Percentiles rank a stretch among this genome's conserved stretches.
phyloP scores from a whole-genome alignment of 1,284 basidiomycete genomes.

The Cryptococcus sp. region DNA sequence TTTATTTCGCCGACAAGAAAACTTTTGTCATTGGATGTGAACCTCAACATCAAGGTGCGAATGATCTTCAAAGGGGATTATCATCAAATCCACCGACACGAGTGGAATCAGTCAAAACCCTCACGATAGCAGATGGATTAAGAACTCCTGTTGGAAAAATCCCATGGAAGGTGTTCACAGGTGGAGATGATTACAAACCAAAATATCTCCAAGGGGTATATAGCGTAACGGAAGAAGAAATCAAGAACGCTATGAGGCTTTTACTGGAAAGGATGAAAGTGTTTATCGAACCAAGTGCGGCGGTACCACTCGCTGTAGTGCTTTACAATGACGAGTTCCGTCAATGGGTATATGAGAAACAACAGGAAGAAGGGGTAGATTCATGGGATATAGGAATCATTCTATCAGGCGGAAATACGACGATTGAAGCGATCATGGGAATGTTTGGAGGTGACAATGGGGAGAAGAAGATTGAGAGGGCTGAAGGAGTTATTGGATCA shows the following conservation, averaged over 20 bases:
- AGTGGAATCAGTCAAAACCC: constrained; percentile 16
- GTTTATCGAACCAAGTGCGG: constrained; percentile 20
- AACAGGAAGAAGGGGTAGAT: constrained; percentile 8
- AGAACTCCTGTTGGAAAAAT: constrained; percentile 14
- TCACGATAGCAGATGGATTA: constrained; percentile 23
- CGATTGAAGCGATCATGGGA: constrained; percentile 17
- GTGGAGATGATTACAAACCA: constrained; percentile 4
- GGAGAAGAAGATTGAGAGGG: constrained; percentile 3
- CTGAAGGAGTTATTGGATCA: constrained; percentile 10
- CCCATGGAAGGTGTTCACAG: constrained; percentile 20
- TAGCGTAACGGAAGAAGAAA: constrained; percentile 18
- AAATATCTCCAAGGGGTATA: constrained; percentile 16
- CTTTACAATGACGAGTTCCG: constrained; percentile 20
- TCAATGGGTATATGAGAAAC: constrained; percentile 9
- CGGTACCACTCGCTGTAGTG: constrained; percentile 18
- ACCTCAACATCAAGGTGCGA: constrained; percentile 20
- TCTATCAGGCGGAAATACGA: constrained; percentile 22
- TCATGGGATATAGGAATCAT: constrained; percentile 19
- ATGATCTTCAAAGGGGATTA: constrained; percentile 17
- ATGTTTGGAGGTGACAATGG: constrained; percentile 12
- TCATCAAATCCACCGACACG: constrained; percentile 12
- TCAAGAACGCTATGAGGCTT: constrained; percentile 16
- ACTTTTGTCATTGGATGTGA: constrained; percentile 20
- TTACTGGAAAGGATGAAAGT: constrained; percentile 23
- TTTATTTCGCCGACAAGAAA: constrained; percentile 16